These are phyloP conservation scores for Tubosaeta sp. DNA, from an alignment of 768 basidiomycete genomes.

Conservation along the genomic window DNA sequence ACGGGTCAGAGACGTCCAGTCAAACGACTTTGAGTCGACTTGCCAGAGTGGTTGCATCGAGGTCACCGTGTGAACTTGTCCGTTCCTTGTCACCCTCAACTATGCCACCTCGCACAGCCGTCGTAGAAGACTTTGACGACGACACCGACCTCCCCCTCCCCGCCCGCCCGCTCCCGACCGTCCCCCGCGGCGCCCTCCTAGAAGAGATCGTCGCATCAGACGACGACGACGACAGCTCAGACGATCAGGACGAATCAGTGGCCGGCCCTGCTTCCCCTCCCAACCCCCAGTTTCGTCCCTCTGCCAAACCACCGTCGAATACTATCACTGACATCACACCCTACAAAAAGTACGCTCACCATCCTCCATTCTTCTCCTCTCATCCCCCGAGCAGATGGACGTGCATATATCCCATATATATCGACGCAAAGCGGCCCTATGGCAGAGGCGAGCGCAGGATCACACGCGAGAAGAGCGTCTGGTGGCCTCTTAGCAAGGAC, in stretches of 20 bases:
- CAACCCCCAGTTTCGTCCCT: slow-evolving; percentile 13
- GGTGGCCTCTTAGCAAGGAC: slow-evolving; percentile 95
- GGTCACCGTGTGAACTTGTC: slow-evolving; percentile 25
- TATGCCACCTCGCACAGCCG: slow-evolving; percentile 55
- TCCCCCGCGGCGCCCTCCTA: slow-evolving; percentile 69
- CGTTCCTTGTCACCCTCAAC: slow-evolving; percentile 1
- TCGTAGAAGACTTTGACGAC: slow-evolving; percentile 86
- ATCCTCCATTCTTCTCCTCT: neutral
- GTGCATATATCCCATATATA: slow-evolving; percentile 93
- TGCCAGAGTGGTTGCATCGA: slow-evolving; percentile 14
- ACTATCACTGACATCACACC: slow-evolving; percentile 71
- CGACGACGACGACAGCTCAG: slow-evolving; percentile 45
- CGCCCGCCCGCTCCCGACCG: slow-evolving; percentile 56
- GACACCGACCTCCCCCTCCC: slow-evolving; percentile 90
- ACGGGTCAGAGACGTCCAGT: neutral
- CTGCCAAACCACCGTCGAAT: slow-evolving; percentile 29
- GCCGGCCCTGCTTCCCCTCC: slow-evolving; percentile 58
- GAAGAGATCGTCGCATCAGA: slow-evolving; percentile 62
- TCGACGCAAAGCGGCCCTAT: slow-evolving; percentile 91
- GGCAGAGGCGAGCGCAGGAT: slow-evolving; percentile 81
- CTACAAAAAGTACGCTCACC: slow-evolving; percentile 66
- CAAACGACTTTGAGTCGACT: neutral
- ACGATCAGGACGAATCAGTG: slow-evolving; percentile 28
- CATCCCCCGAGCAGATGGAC: slow-evolving; percentile 64
- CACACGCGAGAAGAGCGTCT: slow-evolving; percentile 69